Percentiles rank a stretch among this genome's conserved stretches.
Conservation (phyloP, 1,139 yeast genomes). For the Scheffersomyces insectosa region DNA sequence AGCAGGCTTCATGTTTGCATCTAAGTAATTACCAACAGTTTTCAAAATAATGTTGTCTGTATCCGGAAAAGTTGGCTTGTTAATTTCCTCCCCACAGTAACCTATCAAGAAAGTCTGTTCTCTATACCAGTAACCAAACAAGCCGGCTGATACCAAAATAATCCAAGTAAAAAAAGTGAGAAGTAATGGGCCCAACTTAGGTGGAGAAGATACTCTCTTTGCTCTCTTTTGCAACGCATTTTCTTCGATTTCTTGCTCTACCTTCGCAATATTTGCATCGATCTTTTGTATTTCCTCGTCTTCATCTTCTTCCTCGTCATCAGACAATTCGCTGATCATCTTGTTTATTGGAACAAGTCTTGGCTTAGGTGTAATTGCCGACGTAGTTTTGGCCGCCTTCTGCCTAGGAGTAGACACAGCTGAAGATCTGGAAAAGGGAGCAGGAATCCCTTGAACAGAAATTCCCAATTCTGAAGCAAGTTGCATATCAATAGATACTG, state of each 20-base stretch:
- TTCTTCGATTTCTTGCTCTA: conserved; percentile 5
- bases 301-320: conserved; percentile 14
- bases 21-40: conserved; percentile 33
- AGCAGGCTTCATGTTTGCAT: conserved; percentile 49
- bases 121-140: conserved; percentile 58
- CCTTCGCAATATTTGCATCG: background rate
- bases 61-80: conserved; percentile 33
- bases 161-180: conserved; percentile 25
- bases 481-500: conserved; percentile 10
- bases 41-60: conserved; percentile 19
- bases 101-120: conserved; percentile 62
- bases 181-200: conserved; percentile 3
- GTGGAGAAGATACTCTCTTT: background rate
- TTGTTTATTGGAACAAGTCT: conserved; percentile 13
- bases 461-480: conserved; percentile 31
- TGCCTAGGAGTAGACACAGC: conserved; percentile 9
- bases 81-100: conserved; percentile 64
- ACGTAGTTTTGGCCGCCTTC: background rate
- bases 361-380: conserved; percentile 15
- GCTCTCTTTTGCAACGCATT: background rate
- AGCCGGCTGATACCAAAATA: conserved; percentile 23
- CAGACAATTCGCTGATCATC: conserved; percentile 6
- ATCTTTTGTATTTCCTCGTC: conserved; percentile 9
- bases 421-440: background rate
- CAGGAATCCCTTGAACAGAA: conserved; percentile 21